Conservation (phyloP, 495 filamentous ascomycete genomes). For the Talaromyces liani region DNA sequence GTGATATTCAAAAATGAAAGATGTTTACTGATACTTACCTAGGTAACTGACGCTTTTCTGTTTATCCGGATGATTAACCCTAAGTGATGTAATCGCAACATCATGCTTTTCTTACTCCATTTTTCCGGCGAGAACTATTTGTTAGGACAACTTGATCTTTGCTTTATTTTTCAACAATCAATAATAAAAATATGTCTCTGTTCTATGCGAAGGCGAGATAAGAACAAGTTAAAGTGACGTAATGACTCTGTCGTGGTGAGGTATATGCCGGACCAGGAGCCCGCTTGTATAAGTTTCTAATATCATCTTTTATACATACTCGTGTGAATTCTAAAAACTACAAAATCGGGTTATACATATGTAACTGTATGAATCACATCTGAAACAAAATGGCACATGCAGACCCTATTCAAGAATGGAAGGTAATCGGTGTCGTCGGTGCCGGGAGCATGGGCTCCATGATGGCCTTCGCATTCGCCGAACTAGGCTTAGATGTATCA, state of each 20-base stretch:
- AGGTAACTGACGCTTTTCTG: neutral
- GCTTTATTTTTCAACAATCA: too few relatives aligned
- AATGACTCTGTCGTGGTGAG: neutral
- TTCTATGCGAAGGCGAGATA: neutral
- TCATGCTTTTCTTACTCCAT: neutral
- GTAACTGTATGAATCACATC: too few relatives aligned
- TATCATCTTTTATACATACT: too few relatives aligned
- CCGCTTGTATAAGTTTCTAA: neutral
- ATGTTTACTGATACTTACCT: neutral
- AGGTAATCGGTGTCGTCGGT: constrained; percentile 54
- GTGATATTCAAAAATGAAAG: neutral
- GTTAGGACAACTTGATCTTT: neutral
- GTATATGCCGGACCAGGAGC: neutral
- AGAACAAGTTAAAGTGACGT: neutral
- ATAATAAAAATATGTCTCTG: too few relatives aligned
- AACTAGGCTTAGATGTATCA: constrained; percentile 52
- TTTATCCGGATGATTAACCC: neutral
- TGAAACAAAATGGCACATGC: neutral
- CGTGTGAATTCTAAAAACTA: too few relatives aligned
- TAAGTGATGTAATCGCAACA: constrained; percentile 6
- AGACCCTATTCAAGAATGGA: constrained; percentile 21
- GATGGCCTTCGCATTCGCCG: constrained; percentile 59
- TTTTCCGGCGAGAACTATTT: neutral
- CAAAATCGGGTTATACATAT: too few relatives aligned
- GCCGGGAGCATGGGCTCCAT: constrained; percentile 60